Base-by-base conservation (phyloP, 2,329 filamentous ascomycete species). In the Rasamsonia emersonii region DNA sequence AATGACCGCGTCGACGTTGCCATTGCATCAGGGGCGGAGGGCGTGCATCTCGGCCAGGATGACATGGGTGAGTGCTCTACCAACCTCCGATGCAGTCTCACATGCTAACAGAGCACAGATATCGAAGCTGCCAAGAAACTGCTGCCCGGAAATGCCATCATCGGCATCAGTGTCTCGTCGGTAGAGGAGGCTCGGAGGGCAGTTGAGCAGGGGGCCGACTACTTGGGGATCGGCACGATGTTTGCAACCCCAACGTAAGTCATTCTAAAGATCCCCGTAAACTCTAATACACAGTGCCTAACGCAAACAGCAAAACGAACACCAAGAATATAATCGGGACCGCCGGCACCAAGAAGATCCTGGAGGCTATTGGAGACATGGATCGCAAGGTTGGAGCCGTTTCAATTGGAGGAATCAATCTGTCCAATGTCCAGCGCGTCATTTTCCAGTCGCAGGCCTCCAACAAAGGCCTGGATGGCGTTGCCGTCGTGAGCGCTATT, bases 1-100 rank as follows among this genome's bases (percentile, higher is more conserved):
- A 96, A 96, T 54, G 91, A 96, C 56, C 77, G 88, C 9, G 74
- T 95, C 4, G 88, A 94, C 54, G 84, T 96, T 16, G 88, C 86
- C 6, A 70, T 86, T 11, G 86, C 86, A 9, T 73, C 88, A 25
- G 83, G 78, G 9, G 91, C 84, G 36, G 89, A 95, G 62, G 91
- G 91, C 27, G 86, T 94, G 6, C 91, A 96, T 56, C 74, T 96
- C 30, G 91, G 91, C 5, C 89, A 96, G 64, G 88, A 95, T 70
- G 89, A 96, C 57, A 79, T 94, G 68, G 69, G 80, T 83, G 58
- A 44, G 70, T 58, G n/a, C n/a, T 6, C 5, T 15, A 5, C 11
- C 20, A 23, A 14, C 20, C 16, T 28, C 27, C 21, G n/a, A 24
- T 32, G 14, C 11, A 18, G 13, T 24, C 23, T 9, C 23, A 24